Base-by-base conservation (phyloP, 805 yeast genomes). In the Candida nitratophila region DNA sequence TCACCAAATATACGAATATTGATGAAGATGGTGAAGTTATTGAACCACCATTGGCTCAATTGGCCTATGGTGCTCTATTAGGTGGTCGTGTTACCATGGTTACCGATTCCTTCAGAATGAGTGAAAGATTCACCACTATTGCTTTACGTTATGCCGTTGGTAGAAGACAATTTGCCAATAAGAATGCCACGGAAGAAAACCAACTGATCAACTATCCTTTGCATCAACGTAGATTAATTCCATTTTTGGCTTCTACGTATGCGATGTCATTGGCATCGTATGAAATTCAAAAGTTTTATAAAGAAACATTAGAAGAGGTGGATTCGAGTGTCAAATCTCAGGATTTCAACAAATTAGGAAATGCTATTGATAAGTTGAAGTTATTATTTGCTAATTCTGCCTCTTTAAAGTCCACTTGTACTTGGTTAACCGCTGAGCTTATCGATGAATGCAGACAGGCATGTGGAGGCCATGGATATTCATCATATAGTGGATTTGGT, bases 401-500 rank as follows among this genome's bases (percentile, higher is more conserved):
- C 9, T 83, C 95, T 36, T 73, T 88, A 59, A 90, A 90, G 65
- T 89, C 96, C 3, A 81, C 95, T 32, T 78, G 83, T 50, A 90
- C 97, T 34, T 90, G 96, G 96, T 71, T 81, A 36, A 77, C 87
- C 29, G 81, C 89, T 35, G 77, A 76, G 47, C 71, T 85, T 53
- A 89, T 90, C 58, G 95, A 88, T 61, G 90, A 89, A 67, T 77
- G 89, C 51, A 78, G 97, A 68, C 97, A 90, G 66, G 74, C 95
- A 2, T 89, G 96, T 65, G 96, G 97, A 62, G 97, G 97, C 29
- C 96, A 86, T 65, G 97, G 97, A 35, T 90, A 90, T 67, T 87
- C 95, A 21, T 79, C 89, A n/a, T 90, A 90, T 65, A 79, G 87
- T 51, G 96, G 90, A 2, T 86, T 90, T 60, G 96, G 95, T 35